phyloP scores from a whole-genome alignment of 2,329 filamentous ascomycete genomes.

The Aphanoascus verrucosus region DNA sequence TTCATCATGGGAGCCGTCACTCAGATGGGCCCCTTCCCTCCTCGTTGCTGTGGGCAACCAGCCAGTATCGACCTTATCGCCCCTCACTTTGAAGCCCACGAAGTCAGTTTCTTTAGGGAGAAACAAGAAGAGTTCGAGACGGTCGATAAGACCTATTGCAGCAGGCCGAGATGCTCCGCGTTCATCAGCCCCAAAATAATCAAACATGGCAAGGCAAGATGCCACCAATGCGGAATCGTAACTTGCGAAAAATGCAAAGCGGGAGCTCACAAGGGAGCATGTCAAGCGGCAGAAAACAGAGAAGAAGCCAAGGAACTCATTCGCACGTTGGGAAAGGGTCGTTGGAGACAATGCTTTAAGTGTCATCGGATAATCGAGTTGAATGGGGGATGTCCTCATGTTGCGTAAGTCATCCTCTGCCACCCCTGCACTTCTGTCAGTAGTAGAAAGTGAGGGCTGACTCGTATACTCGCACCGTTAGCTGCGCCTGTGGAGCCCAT shows the following conservation, averaged over 20 bases:
- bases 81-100: slow-evolving; percentile 28
- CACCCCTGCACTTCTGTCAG: no score
- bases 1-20: slow-evolving; percentile 1
- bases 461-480: no score
- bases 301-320: slow-evolving; percentile 32
- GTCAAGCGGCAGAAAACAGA: no score
- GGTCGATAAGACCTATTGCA: slow-evolving; percentile 44
- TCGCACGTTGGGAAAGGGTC: slow-evolving; percentile 28
- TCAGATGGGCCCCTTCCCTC: slow-evolving; percentile 47
- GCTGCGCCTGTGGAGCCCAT: no score
- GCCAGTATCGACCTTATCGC: slow-evolving; percentile 33
- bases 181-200: slow-evolving; percentile 38
- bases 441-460: no score
- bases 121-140: slow-evolving; percentile 44
- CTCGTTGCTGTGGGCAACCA: slow-evolving; percentile 40
- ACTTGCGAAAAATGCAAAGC: slow-evolving; percentile 47
- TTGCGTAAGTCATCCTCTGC: slow-evolving; percentile 37
- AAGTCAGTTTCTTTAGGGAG: slow-evolving; percentile 30
- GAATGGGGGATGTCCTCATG: slow-evolving; percentile 45
- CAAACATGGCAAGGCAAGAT: slow-evolving; percentile 30
- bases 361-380: slow-evolving; percentile 44
- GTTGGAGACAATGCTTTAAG: slow-evolving; percentile 43
- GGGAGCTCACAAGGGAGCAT: slow-evolving; percentile 32
- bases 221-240: slow-evolving; percentile 30
- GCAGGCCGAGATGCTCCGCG: slow-evolving; percentile 31